A percentile compares a stretch with the other conserved stretches of the same genome.
Conservation (phyloP, 805 yeast species). For the Starmera dryadoides region DNA sequence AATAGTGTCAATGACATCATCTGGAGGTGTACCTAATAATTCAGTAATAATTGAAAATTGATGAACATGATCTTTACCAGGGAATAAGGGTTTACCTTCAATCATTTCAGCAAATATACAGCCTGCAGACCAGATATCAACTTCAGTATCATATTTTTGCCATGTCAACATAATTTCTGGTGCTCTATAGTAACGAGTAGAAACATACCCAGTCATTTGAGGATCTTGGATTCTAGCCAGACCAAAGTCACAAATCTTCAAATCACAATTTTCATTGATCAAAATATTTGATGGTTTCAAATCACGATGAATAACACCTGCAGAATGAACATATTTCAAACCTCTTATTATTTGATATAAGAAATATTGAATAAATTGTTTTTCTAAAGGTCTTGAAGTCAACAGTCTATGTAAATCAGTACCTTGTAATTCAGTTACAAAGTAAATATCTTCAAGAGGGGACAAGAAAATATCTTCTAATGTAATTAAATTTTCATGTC, state of each 20-base stretch:
- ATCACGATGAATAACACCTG: slow-evolving; percentile 89
- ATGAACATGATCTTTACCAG: slow-evolving; percentile 97
- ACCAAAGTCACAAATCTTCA: slow-evolving; percentile 91
- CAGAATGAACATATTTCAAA: slow-evolving; percentile 82
- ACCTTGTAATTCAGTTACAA: slow-evolving; percentile 95
- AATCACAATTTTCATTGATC: slow-evolving; percentile 84
- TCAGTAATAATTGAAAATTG: slow-evolving; percentile 97
- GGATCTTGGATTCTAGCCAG: slow-evolving; percentile 96
- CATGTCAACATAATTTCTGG: slow-evolving; percentile 98
- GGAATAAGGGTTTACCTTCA: slow-evolving; percentile 94
- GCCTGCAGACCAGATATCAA: slow-evolving; percentile 97
- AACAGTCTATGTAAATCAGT: slow-evolving; percentile 90
- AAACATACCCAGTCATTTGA: slow-evolving; percentile 97
- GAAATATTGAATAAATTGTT: slow-evolving; percentile 94
- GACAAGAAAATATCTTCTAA: slow-evolving; percentile 90
- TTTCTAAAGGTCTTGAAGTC: slow-evolving; percentile 89
- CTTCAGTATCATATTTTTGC: slow-evolving; percentile 96
- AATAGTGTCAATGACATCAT: slow-evolving; percentile 91
- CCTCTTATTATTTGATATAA: slow-evolving; percentile 91
- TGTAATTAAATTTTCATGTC: slow-evolving; percentile 91
- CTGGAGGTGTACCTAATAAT: slow-evolving; percentile 92
- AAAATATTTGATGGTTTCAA: slow-evolving; percentile 79
- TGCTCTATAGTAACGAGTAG: slow-evolving; percentile 93
- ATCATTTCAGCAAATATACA: slow-evolving; percentile 97
- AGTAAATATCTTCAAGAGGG: slow-evolving; percentile 91